Conservation (phyloP, 2,329 filamentous ascomycete species). For the Aaosphaeria pasadenensis region DNA sequence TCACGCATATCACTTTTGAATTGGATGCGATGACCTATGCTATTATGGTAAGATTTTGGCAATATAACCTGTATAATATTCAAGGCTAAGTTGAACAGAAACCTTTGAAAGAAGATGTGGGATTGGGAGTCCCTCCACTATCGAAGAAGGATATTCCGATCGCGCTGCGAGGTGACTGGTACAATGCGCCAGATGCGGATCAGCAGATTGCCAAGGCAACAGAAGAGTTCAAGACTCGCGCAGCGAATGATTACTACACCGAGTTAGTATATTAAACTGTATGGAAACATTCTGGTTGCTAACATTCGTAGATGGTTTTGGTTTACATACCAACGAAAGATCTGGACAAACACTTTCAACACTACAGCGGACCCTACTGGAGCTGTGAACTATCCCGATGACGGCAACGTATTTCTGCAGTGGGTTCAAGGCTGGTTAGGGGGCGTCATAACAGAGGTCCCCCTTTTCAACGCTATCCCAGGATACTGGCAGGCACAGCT, state of each 20-base stretch:
- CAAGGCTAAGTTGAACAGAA: slow-evolving; percentile 6
- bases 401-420: slow-evolving; percentile 33
- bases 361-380: slow-evolving; percentile 28
- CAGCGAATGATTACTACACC: slow-evolving; percentile 43
- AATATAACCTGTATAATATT: not conserved
- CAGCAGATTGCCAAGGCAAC: slow-evolving; percentile 34
- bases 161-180: slow-evolving; percentile 30
- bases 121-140: slow-evolving; percentile 46
- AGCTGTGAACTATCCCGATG: slow-evolving; percentile 38
- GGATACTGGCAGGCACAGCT: slow-evolving; percentile 36
- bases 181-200: slow-evolving; percentile 23
- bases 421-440: slow-evolving; percentile 40
- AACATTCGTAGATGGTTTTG: slow-evolving; percentile 45
- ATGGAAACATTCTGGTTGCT: not conserved
- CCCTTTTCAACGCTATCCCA: slow-evolving; percentile 33
- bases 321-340: slow-evolving; percentile 47
- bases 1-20: slow-evolving; percentile 50
- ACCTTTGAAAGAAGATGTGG: slow-evolving; percentile 43
- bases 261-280: slow-evolving; percentile 22
- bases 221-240: slow-evolving; percentile 37
- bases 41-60: slow-evolving; percentile 25
- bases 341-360: slow-evolving; percentile 49
- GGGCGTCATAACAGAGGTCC: slow-evolving; percentile 30
- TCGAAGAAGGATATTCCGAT: slow-evolving; percentile 37
- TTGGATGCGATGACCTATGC: slow-evolving; percentile 49